Evolutionary conservation across 192 early-diverging fungal genomes (phyloP).

Genomic region (Anaeromyces robustus): DNA sequence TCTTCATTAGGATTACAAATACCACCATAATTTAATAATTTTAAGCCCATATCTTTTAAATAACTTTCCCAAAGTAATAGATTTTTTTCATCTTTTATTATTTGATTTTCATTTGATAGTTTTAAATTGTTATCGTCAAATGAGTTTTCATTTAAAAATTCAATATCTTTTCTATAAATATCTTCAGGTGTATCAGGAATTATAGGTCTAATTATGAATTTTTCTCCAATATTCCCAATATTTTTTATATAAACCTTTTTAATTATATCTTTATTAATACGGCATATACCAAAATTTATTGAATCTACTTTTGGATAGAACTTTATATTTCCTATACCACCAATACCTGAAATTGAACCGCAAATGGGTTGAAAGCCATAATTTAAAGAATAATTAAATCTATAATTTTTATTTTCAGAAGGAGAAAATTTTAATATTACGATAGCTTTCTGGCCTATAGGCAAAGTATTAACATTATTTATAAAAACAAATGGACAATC

Average conservation of each 20-base stretch:
- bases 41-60: background rate
- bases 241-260: background rate
- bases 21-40: background rate
- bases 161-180: background rate
- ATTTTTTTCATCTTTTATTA: background rate
- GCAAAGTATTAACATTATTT: background rate
- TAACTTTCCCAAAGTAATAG: background rate
- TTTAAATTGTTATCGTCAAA: too few species aligned
- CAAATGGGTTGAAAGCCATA: background rate
- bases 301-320: background rate
- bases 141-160: background rate
- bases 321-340: background rate
- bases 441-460: background rate
- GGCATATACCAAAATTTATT: background rate
- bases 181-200: background rate
- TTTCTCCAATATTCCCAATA: background rate
- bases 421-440: background rate
- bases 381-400: background rate
- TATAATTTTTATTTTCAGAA: background rate
- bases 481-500: background rate
- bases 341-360: background rate
- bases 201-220: background rate
- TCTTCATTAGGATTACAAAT: background rate
- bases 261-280: background rate
- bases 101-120: background rate